phyloP scores from a whole-genome alignment of 2,329 filamentous ascomycete species.

The Microcyclospora pomicola region DNA sequence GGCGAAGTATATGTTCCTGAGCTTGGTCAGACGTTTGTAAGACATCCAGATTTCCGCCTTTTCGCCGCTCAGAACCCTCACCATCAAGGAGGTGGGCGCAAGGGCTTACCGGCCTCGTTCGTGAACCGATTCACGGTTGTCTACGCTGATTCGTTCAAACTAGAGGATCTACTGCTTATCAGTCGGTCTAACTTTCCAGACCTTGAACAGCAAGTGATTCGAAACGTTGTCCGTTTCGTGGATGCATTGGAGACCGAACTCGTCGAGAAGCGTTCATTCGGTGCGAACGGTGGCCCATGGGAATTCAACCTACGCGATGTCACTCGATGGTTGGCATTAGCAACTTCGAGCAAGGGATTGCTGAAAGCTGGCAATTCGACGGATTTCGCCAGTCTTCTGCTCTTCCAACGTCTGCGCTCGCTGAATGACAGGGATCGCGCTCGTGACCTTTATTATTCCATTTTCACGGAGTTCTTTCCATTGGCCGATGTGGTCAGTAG shows the following conservation, averaged over 20 bases:
- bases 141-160: slow-evolving; percentile 79
- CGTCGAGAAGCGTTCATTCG: slow-evolving; percentile 40
- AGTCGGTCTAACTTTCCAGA: slow-evolving; percentile 62
- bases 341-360: slow-evolving; percentile 46
- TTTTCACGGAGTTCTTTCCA: slow-evolving; percentile 40
- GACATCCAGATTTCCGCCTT: slow-evolving; percentile 79
- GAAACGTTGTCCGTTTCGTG: slow-evolving; percentile 65
- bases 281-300: slow-evolving; percentile 61
- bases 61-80: slow-evolving; percentile 98
- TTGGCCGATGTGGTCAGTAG: slow-evolving; percentile 54
- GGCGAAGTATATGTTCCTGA: slow-evolving; percentile 93
- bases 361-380: slow-evolving; percentile 46
- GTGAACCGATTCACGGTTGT: slow-evolving; percentile 98
- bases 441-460: slow-evolving; percentile 48
- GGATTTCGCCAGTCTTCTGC: slow-evolving; percentile 70
- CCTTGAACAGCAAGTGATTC: slow-evolving; percentile 45
- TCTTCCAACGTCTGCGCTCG: slow-evolving; percentile 76
- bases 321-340: slow-evolving; percentile 69
- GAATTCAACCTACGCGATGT: slow-evolving; percentile 91
- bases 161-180: slow-evolving; percentile 69
- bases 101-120: slow-evolving; percentile 87
- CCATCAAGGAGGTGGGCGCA: slow-evolving; percentile 88
- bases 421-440: slow-evolving; percentile 53
- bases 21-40: slow-evolving; percentile 82
- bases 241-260: slow-evolving; percentile 62